A percentile compares a stretch with the other conserved stretches of the same genome.
These are phyloP conservation scores for Rhodosporidiobolus sp. DNA, from an alignment of 768 basidiomycete genomes.

Conservation along the genomic window DNA sequence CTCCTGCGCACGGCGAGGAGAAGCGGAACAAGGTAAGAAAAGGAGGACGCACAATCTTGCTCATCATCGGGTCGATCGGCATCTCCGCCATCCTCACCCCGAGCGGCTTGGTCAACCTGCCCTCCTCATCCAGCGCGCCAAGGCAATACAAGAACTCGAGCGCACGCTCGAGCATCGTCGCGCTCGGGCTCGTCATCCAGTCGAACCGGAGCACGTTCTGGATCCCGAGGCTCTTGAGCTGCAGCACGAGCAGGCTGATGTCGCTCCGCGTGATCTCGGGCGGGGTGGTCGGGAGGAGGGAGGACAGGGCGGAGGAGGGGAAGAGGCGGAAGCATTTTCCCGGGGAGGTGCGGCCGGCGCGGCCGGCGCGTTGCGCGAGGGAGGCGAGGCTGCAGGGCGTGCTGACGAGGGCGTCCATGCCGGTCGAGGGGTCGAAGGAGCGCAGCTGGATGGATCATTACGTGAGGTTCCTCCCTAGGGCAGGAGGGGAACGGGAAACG, in stretches of 20 bases:
- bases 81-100: conserved; percentile 89
- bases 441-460: conserved; percentile 61
- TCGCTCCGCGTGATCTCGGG: conserved; percentile 91
- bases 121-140: conserved; percentile 69
- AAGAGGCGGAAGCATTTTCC: conserved; percentile 93
- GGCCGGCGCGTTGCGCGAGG: conserved; percentile 85
- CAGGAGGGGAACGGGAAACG: conserved; percentile 20
- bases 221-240: conserved; percentile 90
- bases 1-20: not conserved
- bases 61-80: conserved; percentile 86
- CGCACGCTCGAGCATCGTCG: conserved; percentile 77
- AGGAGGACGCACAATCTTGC: conserved; percentile 71
- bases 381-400: conserved; percentile 84
- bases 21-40: not conserved
- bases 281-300: conserved; percentile 66
- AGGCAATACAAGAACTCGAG: conserved; percentile 75
- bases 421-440: conserved; percentile 79
- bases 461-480: not conserved
- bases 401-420: conserved; percentile 76
- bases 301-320: conserved; percentile 60
- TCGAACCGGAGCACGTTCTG: conserved; percentile 95
- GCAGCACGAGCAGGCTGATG: conserved; percentile 83
- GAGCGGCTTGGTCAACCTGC: conserved; percentile 68
- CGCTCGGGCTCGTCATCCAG: conserved; percentile 85
- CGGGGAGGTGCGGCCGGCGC: conserved; percentile 87